phyloP scores from a whole-genome alignment of 2,329 filamentous ascomycete species.

The Hirsutella minnesotensis region DNA sequence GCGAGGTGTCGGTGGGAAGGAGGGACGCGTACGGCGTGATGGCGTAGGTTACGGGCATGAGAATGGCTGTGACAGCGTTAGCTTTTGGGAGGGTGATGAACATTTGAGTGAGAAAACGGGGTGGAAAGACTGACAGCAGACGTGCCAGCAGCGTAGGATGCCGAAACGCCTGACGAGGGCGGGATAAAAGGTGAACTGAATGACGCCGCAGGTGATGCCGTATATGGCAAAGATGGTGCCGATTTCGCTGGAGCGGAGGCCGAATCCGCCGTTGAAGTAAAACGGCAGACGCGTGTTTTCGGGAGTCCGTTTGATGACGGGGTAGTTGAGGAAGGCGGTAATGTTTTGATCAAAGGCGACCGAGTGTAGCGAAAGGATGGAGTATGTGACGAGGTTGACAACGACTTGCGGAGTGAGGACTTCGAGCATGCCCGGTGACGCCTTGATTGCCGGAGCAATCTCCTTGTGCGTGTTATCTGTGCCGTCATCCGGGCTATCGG shows the following conservation, averaged over 20 bases:
- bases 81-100: no score
- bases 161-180: constrained; percentile 61
- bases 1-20: constrained; percentile 30
- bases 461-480: constrained; percentile 22
- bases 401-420: constrained; percentile 65
- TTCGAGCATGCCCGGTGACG: constrained; percentile 36
- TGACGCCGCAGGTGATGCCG: constrained; percentile 64
- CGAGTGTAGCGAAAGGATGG: constrained; percentile 68
- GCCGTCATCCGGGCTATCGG: constrained; percentile 44
- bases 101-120: neutral
- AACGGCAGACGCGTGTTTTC: constrained; percentile 57
- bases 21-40: constrained; percentile 73
- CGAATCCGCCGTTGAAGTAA: constrained; percentile 75
- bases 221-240: constrained; percentile 79
- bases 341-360: constrained; percentile 81
- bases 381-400: constrained; percentile 67
- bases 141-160: constrained; percentile 59
- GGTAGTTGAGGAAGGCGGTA: constrained; percentile 79
- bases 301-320: constrained; percentile 41
- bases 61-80: constrained; percentile 30
- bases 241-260: constrained; percentile 59
- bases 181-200: constrained; percentile 82
- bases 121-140: constrained; percentile 34
- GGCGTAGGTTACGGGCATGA: constrained; percentile 67
- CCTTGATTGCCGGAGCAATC: constrained; percentile 8